Conservation (phyloP, 352 stramenopile genomes). For the Blastocystis sp. region DNA sequence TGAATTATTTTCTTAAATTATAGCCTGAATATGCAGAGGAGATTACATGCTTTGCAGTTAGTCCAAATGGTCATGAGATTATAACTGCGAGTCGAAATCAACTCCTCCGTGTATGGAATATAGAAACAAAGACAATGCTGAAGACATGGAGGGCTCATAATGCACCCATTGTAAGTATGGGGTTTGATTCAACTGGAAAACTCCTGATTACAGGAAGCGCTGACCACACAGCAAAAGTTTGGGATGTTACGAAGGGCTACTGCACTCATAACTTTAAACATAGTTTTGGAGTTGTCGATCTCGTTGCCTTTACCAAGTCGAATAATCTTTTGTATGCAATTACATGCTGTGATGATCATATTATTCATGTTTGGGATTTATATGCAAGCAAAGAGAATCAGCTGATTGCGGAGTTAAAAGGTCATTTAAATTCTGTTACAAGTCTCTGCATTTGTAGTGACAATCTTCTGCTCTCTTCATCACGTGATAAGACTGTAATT, state of each 20-base stretch:
- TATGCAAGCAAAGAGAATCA: constrained; percentile 76
- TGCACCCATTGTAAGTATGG: constrained; percentile 80
- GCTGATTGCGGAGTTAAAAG: constrained; percentile 77
- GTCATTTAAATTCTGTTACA: constrained; percentile 78
- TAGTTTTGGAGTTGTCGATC: constrained; percentile 79
- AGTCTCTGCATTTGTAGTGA: constrained; percentile 73
- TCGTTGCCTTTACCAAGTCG: constrained; percentile 82
- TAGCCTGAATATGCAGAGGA: constrained; percentile 76
- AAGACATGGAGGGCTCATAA: constrained; percentile 72
- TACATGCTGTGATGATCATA: constrained; percentile 78
- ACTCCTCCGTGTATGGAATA: constrained; percentile 80
- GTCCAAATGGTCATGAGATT: constrained; percentile 78
- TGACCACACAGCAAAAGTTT: constrained; percentile 76
- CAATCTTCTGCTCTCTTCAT: constrained; percentile 79
- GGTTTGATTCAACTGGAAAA: constrained; percentile 83
- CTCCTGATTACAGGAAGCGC: constrained; percentile 90
- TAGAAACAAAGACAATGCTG: constrained; percentile 73
- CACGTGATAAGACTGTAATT: constrained; percentile 82
- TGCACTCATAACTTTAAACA: constrained; percentile 84
- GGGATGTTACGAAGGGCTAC: constrained; percentile 82
- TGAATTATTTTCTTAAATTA: not conserved
- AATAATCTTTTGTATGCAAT: constrained; percentile 76
- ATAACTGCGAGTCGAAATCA: constrained; percentile 81
- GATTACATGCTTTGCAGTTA: constrained; percentile 80
- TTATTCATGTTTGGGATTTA: constrained; percentile 81